Percentiles rank a stretch among this genome's conserved stretches.
phyloP scores from a whole-genome alignment of 2,329 filamentous ascomycete genomes.

The Orbilia brochopaga region DNA sequence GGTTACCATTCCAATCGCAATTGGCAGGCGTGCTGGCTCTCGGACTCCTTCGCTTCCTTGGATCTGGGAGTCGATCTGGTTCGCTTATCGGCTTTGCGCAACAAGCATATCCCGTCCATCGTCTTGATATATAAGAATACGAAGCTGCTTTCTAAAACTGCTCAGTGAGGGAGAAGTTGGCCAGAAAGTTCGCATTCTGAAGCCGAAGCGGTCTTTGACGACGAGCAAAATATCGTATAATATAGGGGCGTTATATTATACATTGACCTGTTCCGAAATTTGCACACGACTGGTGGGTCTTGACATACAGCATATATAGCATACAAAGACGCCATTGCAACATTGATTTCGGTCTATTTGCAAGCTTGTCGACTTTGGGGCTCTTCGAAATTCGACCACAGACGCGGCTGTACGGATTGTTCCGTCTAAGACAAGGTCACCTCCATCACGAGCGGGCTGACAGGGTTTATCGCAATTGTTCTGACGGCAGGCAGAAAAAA shows the following conservation, averaged over 20 bases:
- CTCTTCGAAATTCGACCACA: no score
- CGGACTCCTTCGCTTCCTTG: conserved; percentile 50
- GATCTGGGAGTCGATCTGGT: conserved; percentile 51
- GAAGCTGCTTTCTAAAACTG: background rate
- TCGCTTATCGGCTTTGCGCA: conserved; percentile 51
- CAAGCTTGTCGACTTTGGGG: no score
- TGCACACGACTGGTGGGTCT: background rate
- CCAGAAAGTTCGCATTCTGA: background rate
- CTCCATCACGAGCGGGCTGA: conserved; percentile 37
- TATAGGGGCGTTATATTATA: background rate
- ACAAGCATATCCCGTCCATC: conserved; percentile 11
- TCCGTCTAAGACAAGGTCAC: conserved; percentile 47
- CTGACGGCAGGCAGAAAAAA: conserved; percentile 4
- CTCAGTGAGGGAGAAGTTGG: background rate
- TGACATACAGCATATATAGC: background rate
- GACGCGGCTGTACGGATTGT: conserved; percentile 22
- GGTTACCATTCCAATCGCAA: conserved; percentile 11
- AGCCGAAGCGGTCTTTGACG: background rate
- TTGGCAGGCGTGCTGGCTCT: conserved; percentile 26
- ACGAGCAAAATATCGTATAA: background rate
- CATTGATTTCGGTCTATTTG: no score
- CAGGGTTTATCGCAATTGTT: conserved; percentile 47
- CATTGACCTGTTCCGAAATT: background rate
- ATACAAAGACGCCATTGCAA: background rate
- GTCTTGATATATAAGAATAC: conserved; percentile 14